A percentile compares a stretch with the other conserved stretches of the same genome.
These are phyloP conservation scores for Physaria fendleri DNA, from an alignment of 345 rosid species.

Conservation along the genomic window DNA sequence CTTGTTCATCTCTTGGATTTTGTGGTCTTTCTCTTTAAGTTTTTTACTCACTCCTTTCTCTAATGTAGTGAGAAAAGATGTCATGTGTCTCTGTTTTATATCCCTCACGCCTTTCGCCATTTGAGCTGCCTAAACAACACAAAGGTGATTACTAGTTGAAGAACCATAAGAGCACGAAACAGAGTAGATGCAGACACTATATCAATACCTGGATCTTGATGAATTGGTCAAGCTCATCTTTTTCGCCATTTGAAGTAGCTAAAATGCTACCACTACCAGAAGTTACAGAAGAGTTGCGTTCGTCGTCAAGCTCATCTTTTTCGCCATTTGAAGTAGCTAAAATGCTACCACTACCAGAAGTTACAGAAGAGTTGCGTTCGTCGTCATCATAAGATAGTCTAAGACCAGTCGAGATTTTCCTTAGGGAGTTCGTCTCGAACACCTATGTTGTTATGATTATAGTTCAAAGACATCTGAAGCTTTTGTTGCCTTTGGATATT, in stretches of 20 bases:
- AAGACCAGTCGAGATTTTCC: conserved; percentile 76
- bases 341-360: conserved; percentile 69
- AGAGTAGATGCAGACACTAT: too few species aligned
- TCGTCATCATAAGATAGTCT: conserved; percentile 75
- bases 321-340: too few species aligned
- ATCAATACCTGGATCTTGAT: conserved; percentile 74
- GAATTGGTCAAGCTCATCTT: conserved; percentile 62
- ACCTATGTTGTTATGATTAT: conserved; percentile 29
- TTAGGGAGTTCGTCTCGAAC: conserved; percentile 54
- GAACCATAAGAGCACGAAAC: too few species aligned
- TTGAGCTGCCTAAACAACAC: too few species aligned
- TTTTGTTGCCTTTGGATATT: conserved; percentile 54
- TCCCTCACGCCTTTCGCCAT: conserved; percentile 60
- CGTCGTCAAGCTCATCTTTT: too few species aligned
- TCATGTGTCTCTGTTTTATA: conserved; percentile 59
- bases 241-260: too few species aligned
- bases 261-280: conserved; percentile 69
- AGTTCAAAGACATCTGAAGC: conserved; percentile 59
- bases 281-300: conserved; percentile 70
- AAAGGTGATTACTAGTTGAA: too few species aligned
- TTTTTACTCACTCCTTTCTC: conserved; percentile 64
- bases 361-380: conserved; percentile 71
- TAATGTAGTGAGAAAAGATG: conserved; percentile 50
- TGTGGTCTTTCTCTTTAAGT: conserved; percentile 61
- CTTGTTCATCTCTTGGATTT: conserved; percentile 60